Evolutionary conservation across 2,329 filamentous ascomycete species (phyloP), one percentile per base, ranked within the genome.

Genomic region (Aureobasidium sp.): DNA sequence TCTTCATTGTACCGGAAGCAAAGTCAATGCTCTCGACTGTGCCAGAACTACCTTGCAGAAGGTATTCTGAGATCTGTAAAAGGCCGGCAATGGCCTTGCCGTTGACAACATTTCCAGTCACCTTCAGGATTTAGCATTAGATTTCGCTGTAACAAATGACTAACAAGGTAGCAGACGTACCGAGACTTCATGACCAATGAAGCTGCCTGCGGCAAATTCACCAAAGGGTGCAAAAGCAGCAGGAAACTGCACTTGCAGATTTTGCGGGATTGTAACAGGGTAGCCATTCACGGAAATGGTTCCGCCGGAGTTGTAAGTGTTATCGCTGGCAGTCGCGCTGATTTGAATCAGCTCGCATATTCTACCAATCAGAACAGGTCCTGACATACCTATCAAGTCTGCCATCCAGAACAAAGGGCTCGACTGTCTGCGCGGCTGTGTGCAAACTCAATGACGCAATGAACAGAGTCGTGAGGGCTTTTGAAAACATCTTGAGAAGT

Each of bases 201-300:
- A 58, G 12, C 34, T 54, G 10, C 57, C 60, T 6, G 12, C 19
- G 4, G 58, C 62, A 19, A 70, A 59, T 10, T 66, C 55, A 4
- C 55, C 58, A 38, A 68, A 77, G 0, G 74, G 72, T 22, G 75
- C 67, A 57, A 68, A 75, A 11, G 70, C 68, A 3, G 70, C 71
- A 0, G 74, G 75, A 35, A 78, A 77, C 45, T 75, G 70, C 3
- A 76, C 72, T 7, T 76, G 68, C 21, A 77, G 57, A 55, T 78
- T 78, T 61, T 76, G 69, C 3, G 75, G 75, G 2, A 78, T 72
- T 8, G 62, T 67, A 40, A 78, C 70, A 14, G 59, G 65, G 58
- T 70, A 74, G 0, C 72, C 72, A 41, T 74, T 74, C 45, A 78
- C 70, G 0, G 62, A 61, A 14, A 78, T 70, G 12, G 63, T 63